Evolutionary conservation across 306 rosid species (phyloP).

Genomic region (Quercus agrifolia): DNA sequence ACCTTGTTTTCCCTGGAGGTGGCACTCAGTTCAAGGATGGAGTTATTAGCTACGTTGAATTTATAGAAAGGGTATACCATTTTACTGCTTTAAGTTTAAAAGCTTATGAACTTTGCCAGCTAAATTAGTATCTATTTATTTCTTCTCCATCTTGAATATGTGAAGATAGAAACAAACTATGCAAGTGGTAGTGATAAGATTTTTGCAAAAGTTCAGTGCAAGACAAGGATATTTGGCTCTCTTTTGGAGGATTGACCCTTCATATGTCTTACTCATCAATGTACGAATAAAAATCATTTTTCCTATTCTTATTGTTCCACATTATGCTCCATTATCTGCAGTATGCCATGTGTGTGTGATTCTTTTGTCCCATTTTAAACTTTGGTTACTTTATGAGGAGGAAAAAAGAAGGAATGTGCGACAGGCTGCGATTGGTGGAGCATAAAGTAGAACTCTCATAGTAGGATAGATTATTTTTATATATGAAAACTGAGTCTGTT

Average conservation of each 20-base stretch:
- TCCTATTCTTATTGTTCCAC: no score
- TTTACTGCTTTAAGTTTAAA: neutral
- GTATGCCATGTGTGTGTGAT: no score
- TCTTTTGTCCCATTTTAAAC: no score
- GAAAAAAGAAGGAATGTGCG: no score
- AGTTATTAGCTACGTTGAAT: slow-evolving; percentile 56
- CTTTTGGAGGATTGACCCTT: neutral
- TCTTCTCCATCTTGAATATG: neutral
- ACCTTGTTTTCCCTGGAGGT: slow-evolving; percentile 87
- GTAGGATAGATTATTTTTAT: no score
- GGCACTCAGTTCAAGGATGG: slow-evolving; percentile 99
- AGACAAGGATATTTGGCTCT: neutral
- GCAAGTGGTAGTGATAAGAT: neutral
- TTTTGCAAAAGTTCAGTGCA: neutral
- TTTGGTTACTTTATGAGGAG: no score
- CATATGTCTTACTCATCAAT: neutral
- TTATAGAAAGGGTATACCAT: slow-evolving; percentile 57
- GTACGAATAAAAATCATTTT: no score
- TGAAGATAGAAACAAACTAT: neutral
- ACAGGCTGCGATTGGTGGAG: no score
- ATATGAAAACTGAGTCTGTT: neutral
- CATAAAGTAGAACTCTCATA: no score
- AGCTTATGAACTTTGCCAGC: neutral
- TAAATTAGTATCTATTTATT: neutral
- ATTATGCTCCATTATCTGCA: no score